Evolutionary conservation across 1,284 basidiomycete species (phyloP).

Genomic region (Phylloboletellus chloephorus): DNA sequence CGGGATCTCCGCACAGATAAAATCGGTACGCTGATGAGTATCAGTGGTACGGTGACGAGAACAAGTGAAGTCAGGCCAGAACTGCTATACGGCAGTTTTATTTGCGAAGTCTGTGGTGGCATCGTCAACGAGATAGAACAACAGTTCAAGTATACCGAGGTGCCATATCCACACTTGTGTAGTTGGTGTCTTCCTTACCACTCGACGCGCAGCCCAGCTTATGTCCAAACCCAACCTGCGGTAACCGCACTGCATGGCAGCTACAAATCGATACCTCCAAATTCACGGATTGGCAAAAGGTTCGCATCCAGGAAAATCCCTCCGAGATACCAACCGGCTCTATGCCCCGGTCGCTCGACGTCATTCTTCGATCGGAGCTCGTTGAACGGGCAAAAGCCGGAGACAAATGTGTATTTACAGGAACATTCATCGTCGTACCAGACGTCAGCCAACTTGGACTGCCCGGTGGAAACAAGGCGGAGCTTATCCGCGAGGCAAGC

Average conservation of each 20-base stretch:
- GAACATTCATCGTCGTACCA: conserved; percentile 97
- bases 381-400: conserved; percentile 98
- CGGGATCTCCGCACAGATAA: conserved; percentile 91
- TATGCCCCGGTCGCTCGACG: conserved; percentile 96
- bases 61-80: conserved; percentile 98
- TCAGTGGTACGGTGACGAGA: conserved; percentile 94
- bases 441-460: conserved; percentile 96
- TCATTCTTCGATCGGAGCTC: conserved; percentile 91
- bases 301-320: conserved; percentile 97
- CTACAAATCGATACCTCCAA: conserved; percentile 95
- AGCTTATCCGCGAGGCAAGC: conserved; percentile 84
- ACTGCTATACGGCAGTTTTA: conserved; percentile 88
- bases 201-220: conserved; percentile 65
- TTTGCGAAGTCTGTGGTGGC: conserved; percentile 85
- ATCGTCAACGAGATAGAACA: conserved; percentile 95
- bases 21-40: conserved; percentile 89
- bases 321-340: conserved; percentile 98
- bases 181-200: conserved; percentile 1
- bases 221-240: conserved; percentile 91
- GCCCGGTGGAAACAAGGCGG: conserved; percentile 88
- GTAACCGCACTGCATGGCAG: conserved; percentile 88
- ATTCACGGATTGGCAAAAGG: conserved; percentile 99
- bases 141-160: conserved; percentile 99
- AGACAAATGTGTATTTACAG: conserved; percentile 97
- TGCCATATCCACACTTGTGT: conserved; percentile 40